Percentiles rank a stretch among this genome's conserved stretches.
phyloP scores from a whole-genome alignment of 2,329 filamentous ascomycete species.

The Fusarium graminum region DNA sequence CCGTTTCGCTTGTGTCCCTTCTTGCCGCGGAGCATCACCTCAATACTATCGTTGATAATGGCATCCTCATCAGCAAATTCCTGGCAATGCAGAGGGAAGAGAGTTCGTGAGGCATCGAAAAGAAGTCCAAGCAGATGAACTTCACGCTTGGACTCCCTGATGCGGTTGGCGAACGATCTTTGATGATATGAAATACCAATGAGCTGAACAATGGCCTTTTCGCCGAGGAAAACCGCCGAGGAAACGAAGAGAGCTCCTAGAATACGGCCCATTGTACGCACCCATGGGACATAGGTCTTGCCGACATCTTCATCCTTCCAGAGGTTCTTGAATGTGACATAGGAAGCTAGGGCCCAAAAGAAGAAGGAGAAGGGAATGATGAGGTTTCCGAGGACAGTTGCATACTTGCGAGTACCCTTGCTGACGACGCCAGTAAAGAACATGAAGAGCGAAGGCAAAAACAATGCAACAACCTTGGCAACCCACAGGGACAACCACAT shows the following conservation, averaged over 20 bases:
- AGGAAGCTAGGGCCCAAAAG: conserved; percentile 74
- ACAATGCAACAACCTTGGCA: conserved; percentile 73
- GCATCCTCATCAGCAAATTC: conserved; percentile 95
- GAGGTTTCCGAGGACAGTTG: conserved; percentile 72
- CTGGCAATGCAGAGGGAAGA: conserved; percentile 92
- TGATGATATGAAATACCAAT: conserved; percentile 89
- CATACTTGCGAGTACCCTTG: conserved; percentile 78
- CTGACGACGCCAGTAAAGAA: conserved; percentile 78
- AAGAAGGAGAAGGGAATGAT: conserved; percentile 77
- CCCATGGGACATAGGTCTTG: conserved; percentile 62
- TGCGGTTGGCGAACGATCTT: conserved; percentile 83
- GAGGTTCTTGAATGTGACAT: conserved; percentile 71
- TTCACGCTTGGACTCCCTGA: conserved; percentile 91
- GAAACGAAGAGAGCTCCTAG: conserved; percentile 76
- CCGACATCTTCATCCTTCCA: conserved; percentile 53
- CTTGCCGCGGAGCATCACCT: conserved; percentile 73
- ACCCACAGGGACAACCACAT: conserved; percentile 77
- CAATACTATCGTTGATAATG: conserved; percentile 86
- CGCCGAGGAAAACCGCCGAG: conserved; percentile 77
- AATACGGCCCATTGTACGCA: conserved; percentile 71
- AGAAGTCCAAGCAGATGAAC: conserved; percentile 84
- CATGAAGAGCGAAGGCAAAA: conserved; percentile 73
- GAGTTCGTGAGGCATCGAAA: conserved; percentile 87
- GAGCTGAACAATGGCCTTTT: conserved; percentile 83
- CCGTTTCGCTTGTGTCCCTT: conserved; percentile 65